Base-by-base conservation (phyloP, 768 basidiomycete species). In the Pisolithus tinctorius region DNA sequence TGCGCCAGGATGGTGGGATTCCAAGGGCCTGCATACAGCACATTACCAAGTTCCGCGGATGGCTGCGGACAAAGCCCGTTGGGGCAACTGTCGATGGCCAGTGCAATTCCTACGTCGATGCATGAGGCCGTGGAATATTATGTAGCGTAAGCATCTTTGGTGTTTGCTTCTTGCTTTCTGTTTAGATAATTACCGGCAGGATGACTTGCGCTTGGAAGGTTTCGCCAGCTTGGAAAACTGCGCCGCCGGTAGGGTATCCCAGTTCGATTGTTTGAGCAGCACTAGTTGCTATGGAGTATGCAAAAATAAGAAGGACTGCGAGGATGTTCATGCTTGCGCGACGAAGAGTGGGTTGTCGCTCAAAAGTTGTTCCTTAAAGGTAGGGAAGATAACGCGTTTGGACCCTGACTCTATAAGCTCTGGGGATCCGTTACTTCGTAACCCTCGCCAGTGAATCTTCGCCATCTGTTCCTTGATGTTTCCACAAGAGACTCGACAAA, bases 211-310 rank as follows among this genome's bases (percentile, higher is more conserved):
- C 62, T 25, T 43, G 23, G 11, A 58, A 34, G 30, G 55, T 36
- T 34, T 66, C 40, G 16, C 55, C 59, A 27, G 46, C 52, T 5
- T 42, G 45, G 38, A 65, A 53, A 5, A 56, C 50, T 5, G 50
- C 43, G 26, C 62, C 61, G 45, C 62, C 55, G 6, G 25, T 45
- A 8, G 64, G 63, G 45, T 56, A 57, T 14, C 56, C 45, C 43
- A 63, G 42, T 29, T 63, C 57, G 36, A 59, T 58, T 9, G 57
- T 63, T 4, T 58, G 54, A 4, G 55, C 53, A 1, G 61, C 40
- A 13, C 14, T 51, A n/a, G 46, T 54, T 23, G 36, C 34, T 23
- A 51, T 9, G 11, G 45, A 41, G 2, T 49, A 55, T 26, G 45
- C 44, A 31, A 45, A 16, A 20, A 56, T 38, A 29, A 20, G 39